These are phyloP conservation scores for Arabidopsis lyrata DNA, from an alignment of 441 rosid genomes.

Conservation along the genomic window DNA sequence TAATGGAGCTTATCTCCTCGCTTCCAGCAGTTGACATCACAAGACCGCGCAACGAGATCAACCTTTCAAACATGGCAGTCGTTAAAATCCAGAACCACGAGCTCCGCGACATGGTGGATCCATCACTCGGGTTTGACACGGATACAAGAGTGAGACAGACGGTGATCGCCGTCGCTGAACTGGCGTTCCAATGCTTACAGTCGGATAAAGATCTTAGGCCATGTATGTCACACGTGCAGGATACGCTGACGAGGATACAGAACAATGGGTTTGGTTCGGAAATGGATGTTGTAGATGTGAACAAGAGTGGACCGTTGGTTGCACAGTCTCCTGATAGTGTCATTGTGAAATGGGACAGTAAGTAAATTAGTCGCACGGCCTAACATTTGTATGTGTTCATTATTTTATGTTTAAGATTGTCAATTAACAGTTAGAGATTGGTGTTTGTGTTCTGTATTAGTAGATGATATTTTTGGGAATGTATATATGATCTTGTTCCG, in stretches of 20 bases:
- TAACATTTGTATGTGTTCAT: constrained; percentile 34
- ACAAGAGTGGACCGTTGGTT: constrained; percentile 46
- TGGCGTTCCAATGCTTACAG: constrained; percentile 88
- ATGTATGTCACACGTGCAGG: constrained; percentile 62
- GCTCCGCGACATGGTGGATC: constrained; percentile 72
- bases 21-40: constrained; percentile 91
- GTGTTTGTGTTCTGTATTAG: constrained; percentile 21
- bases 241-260: constrained; percentile 56
- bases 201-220: constrained; percentile 81
- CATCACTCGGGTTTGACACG: constrained; percentile 65
- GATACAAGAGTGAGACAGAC: constrained; percentile 54
- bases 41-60: constrained; percentile 77
- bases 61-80: constrained; percentile 77
- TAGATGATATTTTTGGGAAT: constrained; percentile 31
- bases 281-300: constrained; percentile 49
- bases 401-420: constrained; percentile 6
- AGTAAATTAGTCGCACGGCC: constrained; percentile 26
- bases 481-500: constrained; percentile 32
- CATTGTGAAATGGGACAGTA: constrained; percentile 62
- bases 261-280: constrained; percentile 36
- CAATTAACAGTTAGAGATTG: constrained; percentile 30
- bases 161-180: constrained; percentile 73
- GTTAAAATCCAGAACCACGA: constrained; percentile 68
- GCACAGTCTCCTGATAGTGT: constrained; percentile 64
- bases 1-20: constrained; percentile 85